Base-by-base conservation (phyloP, 2,329 filamentous ascomycete genomes). In the Paramyrothecium roridum region DNA sequence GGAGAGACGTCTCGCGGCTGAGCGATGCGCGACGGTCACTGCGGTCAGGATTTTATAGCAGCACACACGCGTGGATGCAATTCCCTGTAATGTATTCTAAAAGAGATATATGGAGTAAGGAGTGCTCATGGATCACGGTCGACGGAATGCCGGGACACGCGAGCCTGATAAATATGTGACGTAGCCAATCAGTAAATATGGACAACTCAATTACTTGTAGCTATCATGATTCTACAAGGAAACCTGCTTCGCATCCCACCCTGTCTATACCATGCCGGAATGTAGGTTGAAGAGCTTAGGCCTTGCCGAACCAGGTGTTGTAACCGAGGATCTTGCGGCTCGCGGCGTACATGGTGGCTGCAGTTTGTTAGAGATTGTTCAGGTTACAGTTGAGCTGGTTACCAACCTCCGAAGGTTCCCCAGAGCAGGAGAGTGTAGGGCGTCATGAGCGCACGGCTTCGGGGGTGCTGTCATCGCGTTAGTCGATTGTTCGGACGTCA, bases 291-390 rank as follows among this genome's bases (percentile, higher is more conserved):
- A 26, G 48, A 53, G 47, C 54, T 67, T 80, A 85, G 62, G 76
- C 68, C 73, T 83, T 80, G 69, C 80, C 76, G 67, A 85, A 90
- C 86, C 86, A 92, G 59, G 86, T 90, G 83, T 91, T 93, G 81
- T 93, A 84, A 67, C 90, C 90, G 60, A 86, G 70, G 61, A 89
- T 77, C 78, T 89, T 85, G 71, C 90, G 88, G 72, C 80, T 76
- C 78, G 89, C 86, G 78, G 87, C 88, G 79, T 89, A 93, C 75
- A 90, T 76, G 63, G 76, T 70, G 53, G 75, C 82, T 85, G 61
- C 52, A 19, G 48, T 20, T 4, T 6, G 17, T 51, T 19, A 51
- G 49, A 13, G 23, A 3, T 22, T 8, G n/a, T 43, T 43, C 49
- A 21, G 30, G 19, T 30, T 22, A 40, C 12, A 16, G 20, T 37